Percentiles rank a stretch among this genome's conserved stretches.
phyloP scores from a whole-genome alignment of 2,329 filamentous ascomycete species.

The Coleophoma cylindrospora region DNA sequence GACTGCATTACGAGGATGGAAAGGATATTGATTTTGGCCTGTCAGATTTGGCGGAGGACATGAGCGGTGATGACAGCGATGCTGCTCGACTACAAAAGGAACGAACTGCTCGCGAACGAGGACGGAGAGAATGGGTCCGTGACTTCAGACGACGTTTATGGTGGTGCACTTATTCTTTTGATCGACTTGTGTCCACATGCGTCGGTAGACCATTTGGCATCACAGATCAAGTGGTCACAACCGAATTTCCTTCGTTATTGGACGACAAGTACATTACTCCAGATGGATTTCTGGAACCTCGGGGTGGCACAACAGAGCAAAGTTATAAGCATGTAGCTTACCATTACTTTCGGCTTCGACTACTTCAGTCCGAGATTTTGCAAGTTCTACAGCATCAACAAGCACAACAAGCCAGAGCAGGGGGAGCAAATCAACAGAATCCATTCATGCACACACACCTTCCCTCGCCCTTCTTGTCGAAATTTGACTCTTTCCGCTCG shows the following conservation, averaged over 20 bases:
- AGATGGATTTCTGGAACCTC: conserved; percentile 61
- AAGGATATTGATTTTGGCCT: conserved; percentile 57
- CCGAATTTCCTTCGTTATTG: conserved; percentile 83
- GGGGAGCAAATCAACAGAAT: conserved; percentile 59
- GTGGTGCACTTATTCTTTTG: conserved; percentile 97
- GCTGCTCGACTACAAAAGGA: conserved; percentile 26
- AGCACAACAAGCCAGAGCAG: conserved; percentile 68
- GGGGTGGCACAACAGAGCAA: conserved; percentile 48
- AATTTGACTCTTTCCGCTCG: conserved; percentile 78
- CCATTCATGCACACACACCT: conserved; percentile 74
- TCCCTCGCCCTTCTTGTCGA: conserved; percentile 78
- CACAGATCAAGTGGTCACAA: conserved; percentile 94
- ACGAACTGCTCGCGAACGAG: conserved; percentile 43
- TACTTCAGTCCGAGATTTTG: conserved; percentile 90
- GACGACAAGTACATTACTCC: conserved; percentile 87
- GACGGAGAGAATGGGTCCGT: conserved; percentile 75
- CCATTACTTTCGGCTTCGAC: conserved; percentile 84
- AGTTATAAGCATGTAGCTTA: conserved; percentile 89
- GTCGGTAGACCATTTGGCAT: conserved; percentile 92
- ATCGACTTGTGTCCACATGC: conserved; percentile 90
- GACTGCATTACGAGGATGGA: conserved; percentile 88
- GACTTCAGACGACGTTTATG: conserved; percentile 83
- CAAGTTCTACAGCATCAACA: conserved; percentile 93
- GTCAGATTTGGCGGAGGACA: conserved; percentile 34
- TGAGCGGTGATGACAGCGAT: conserved; percentile 26